Evolutionary conservation across 306 rosid genomes (phyloP), one percentile per base, ranked within the genome.

Genomic region (Pueraria montana): DNA sequence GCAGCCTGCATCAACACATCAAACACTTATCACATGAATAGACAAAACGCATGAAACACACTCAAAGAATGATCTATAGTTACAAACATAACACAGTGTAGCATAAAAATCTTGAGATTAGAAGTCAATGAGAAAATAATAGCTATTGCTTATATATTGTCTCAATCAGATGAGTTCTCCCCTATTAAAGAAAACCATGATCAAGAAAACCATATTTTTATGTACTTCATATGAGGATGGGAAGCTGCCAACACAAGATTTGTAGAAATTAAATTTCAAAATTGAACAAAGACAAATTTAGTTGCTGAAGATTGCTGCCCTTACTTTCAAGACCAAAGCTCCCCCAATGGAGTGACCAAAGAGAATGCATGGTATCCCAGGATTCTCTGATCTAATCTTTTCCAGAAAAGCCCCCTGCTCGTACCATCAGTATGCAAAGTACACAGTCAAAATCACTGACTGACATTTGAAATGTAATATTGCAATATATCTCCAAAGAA

Each of bases 281-380:
- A n/a, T 74, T 53, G 55, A 27, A 24, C 8, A 9, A 53, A 26
- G 67, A 78, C 0, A 27, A 64, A 71, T 63, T 75, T 63, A 82
- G 38, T 65, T 30, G 43, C 72, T 64, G 69, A 73, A 73, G 76
- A 65, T 62, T 73, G 27, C 18, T 72, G 38, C 48, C 36, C 85
- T 79, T 79, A 92, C 99, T 89, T 94, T 96, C 88, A 96, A 88
- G 83, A 96, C 98, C 72, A 92, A 95, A 63, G 98, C 98, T 23
- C 99, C 99, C 32, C 99, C 99, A n/a, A 98, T 94, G 63, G 99
- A 96, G 78, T 96, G 99, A 55, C 99, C 99, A 74, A 94, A 96
- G 73, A 96, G 99, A 84, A 96, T 94, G 90, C 98, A 94, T 6
- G 99, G 99, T 23, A 90, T 76, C 56, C 91, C 99, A 79, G 97